These are phyloP conservation scores for Colletotrichum trifolii DNA, from an alignment of 2,329 filamentous ascomycete genomes.

Conservation along the genomic window DNA sequence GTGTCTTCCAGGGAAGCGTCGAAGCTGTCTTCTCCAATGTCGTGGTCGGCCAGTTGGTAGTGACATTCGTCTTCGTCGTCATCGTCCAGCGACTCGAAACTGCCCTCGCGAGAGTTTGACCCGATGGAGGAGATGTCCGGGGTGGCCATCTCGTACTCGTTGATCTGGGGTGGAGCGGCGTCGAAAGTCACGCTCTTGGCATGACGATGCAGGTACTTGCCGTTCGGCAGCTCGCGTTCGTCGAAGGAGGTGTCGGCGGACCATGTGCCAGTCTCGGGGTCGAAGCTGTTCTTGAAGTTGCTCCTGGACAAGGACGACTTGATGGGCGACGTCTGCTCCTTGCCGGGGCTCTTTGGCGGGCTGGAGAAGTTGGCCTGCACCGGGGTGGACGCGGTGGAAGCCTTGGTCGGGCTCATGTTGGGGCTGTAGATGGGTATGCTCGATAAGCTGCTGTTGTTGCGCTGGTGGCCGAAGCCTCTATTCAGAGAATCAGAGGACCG, in stretches of 20 bases:
- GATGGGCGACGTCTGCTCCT: conserved; percentile 79
- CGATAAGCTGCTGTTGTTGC: conserved; percentile 67
- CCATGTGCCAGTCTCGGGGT: conserved; percentile 76
- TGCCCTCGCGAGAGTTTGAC: conserved; percentile 90
- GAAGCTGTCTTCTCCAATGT: conserved; percentile 86
- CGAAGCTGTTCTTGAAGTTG: conserved; percentile 75
- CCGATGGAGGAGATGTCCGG: conserved; percentile 94
- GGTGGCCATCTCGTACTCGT: conserved; percentile 98
- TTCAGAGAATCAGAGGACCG: conserved; percentile 60
- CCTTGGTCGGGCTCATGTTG: conserved; percentile 47
- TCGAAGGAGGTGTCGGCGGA: conserved; percentile 71
- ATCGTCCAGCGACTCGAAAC: conserved; percentile 86
- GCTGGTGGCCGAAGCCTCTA: conserved; percentile 57
- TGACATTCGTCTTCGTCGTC: conserved; percentile 66
- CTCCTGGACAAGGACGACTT: conserved; percentile 87
- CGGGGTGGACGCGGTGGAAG: conserved; percentile 7
- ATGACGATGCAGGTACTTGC: conserved; percentile 80
- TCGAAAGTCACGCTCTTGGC: conserved; percentile 98
- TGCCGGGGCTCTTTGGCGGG: conserved; percentile 68
- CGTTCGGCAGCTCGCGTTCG: conserved; percentile 70
- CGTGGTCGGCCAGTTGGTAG: conserved; percentile 64
- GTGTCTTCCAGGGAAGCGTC: conserved; percentile 95
- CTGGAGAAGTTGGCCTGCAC: conserved; percentile 37
- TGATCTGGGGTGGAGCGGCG: conserved; percentile 89
- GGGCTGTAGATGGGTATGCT: conserved; percentile 69